A percentile compares a stretch with the other conserved stretches of the same genome.
Evolutionary conservation across 225 moss, liverwort and hornwort genomes (phyloP).

Genomic region (Bryum argenteum): DNA sequence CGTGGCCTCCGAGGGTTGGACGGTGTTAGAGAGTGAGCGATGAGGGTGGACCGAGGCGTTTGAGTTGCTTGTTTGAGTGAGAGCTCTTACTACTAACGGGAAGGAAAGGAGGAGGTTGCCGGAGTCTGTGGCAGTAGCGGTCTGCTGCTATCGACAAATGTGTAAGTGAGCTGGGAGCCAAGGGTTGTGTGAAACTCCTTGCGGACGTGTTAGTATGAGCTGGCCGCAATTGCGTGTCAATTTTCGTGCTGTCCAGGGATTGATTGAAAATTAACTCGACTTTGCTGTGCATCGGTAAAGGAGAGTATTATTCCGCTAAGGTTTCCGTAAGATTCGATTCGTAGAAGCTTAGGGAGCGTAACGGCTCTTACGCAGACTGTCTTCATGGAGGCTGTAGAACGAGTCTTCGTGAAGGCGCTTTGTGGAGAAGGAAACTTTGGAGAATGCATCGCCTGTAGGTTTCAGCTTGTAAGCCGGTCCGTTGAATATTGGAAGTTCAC

Average conservation of each 20-base stretch:
- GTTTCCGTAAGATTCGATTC: constrained; percentile 27
- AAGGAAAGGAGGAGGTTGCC: constrained; percentile 27
- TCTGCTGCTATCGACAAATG: constrained; percentile 19
- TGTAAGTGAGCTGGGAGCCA: constrained; percentile 38
- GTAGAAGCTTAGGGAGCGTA: constrained; percentile 24
- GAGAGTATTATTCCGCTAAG: constrained; percentile 14
- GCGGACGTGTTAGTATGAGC: constrained; percentile 31
- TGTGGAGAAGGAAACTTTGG: constrained; percentile 14
- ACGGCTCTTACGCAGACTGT: background rate
- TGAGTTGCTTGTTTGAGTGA: constrained; percentile 23
- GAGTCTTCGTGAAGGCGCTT: constrained; percentile 24
- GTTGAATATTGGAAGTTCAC: constrained; percentile 22
- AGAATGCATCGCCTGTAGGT: constrained; percentile 24
- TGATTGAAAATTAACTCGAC: constrained; percentile 30
- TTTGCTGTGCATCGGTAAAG: constrained; percentile 18
- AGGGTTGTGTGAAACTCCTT: constrained; percentile 32
- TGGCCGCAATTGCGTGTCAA: constrained; percentile 28
- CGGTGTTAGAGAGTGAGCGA: constrained; percentile 16
- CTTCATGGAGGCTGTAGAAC: constrained; percentile 6
- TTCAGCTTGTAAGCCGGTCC: constrained; percentile 33
- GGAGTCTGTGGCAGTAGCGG: constrained; percentile 31
- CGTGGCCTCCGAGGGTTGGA: constrained; percentile 25
- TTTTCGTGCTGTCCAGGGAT: constrained; percentile 27
- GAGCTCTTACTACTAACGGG: constrained; percentile 30
- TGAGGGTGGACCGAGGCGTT: constrained; percentile 26